Conservation (phyloP, 192 early-diverging fungal genomes). For the Coemansia sp. region DNA sequence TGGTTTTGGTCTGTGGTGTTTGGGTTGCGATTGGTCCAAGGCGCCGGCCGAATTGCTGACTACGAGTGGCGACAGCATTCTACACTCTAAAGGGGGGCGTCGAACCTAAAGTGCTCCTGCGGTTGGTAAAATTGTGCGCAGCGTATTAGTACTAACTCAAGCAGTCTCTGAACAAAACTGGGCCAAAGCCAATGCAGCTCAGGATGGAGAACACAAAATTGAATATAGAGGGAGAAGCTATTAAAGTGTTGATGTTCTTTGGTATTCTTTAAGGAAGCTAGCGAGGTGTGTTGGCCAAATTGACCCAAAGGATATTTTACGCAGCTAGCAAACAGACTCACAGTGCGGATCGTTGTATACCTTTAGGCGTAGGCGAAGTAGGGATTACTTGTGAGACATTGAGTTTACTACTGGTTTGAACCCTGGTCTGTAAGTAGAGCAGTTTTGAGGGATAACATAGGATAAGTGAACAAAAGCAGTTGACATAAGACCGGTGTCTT, state of each 20-base stretch:
- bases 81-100: not conserved
- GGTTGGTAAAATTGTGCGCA: not conserved
- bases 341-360: not conserved
- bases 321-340: not conserved
- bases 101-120: not conserved
- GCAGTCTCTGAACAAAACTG: not conserved
- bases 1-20: not conserved
- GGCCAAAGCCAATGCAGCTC: not conserved
- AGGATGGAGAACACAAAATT: not conserved
- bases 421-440: not conserved
- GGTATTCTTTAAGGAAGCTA: not conserved
- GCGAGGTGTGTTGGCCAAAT: not conserved
- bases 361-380: not conserved
- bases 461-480: not conserved
- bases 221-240: not conserved
- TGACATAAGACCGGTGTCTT: not conserved
- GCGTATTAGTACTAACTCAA: not conserved
- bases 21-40: not conserved
- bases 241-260: not conserved
- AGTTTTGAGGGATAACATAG: not conserved
- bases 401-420: conserved; percentile 1
- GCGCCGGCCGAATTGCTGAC: not conserved
- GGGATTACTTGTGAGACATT: not conserved
- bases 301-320: not conserved
- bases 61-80: not conserved